Evolutionary conservation across 768 basidiomycete genomes (phyloP).

Genomic region (Paxillus rubicundulus): DNA sequence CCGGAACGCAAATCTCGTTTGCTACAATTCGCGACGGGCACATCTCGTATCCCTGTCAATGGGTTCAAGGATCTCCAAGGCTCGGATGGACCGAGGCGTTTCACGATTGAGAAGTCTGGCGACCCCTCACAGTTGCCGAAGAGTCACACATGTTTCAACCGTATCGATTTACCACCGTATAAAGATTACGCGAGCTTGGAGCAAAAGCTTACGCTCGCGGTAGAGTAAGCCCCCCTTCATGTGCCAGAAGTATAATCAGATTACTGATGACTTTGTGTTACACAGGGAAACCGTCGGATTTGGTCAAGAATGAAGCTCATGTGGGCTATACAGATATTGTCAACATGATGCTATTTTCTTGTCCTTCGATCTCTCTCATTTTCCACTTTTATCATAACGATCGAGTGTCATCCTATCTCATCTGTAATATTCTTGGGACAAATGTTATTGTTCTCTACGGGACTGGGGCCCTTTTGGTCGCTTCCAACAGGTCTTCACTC

Average conservation of each 20-base stretch:
- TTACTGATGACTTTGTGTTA: constrained; percentile 15
- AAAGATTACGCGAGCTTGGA: constrained; percentile 93
- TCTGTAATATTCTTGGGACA: constrained; percentile 30
- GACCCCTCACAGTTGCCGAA: constrained; percentile 96
- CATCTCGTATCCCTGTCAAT: constrained; percentile 95
- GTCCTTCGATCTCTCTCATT: not conserved
- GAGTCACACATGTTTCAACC: constrained; percentile 95
- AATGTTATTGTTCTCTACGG: constrained; percentile 12
- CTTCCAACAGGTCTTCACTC: not conserved
- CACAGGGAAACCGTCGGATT: constrained; percentile 89
- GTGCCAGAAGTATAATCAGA: constrained; percentile 1
- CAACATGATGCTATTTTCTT: constrained; percentile 15
- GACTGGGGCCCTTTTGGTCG: not conserved
- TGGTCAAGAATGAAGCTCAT: constrained; percentile 73
- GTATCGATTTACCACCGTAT: constrained; percentile 97
- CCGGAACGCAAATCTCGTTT: constrained; percentile 96
- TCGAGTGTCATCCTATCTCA: constrained; percentile 24
- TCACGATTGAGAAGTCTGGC: constrained; percentile 98
- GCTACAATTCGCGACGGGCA: constrained; percentile 95
- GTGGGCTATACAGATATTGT: not conserved
- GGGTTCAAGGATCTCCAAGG: constrained; percentile 99
- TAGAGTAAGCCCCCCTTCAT: constrained; percentile 63
- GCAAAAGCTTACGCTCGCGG: constrained; percentile 91
- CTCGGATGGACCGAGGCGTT: constrained; percentile 93
- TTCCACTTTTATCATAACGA: not conserved